Base-by-base conservation (phyloP, 225 moss, liverwort and hornwort species). In the Polytrichum formosum region DNA sequence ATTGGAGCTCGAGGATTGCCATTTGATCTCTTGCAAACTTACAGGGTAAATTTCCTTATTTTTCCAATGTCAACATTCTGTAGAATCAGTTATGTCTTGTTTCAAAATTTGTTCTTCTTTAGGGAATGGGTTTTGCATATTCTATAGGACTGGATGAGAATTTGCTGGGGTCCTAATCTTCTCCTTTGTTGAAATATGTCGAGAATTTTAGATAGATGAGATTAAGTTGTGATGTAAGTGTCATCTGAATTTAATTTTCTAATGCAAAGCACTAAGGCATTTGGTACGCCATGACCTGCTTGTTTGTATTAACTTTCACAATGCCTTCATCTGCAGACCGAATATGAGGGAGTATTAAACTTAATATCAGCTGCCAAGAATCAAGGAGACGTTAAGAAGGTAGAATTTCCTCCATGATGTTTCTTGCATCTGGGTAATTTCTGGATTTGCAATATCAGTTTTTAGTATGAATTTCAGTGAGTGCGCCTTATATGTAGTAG, bases 291-390 rank as follows among this genome's bases (percentile, higher is more conserved):
- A 46, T 46, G 46, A 46, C 13, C 46, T 46, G 13, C 16, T 46
- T 46, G 10, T 46, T 37, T 10, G 46, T 46, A 13, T 10, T 46
- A 4, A 46, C 31, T 58, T 9, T 58, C 21, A 21, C 20, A 0
- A 58, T 58, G 58, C 58, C 58, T 58, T 58, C 20, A 21, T 59
- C 62, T 81, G 69, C 91, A 96, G 94, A 88, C 80, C 1, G 94
- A 94, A 58, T 98, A 85, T 29, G 98, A 98, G 61, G 94, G 98
- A 58, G 98, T 94, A 60, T 63, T 84, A 70, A 98, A 94, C 73
- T 73, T 98, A 16, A 85, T 94, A 54, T 87, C 98, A 28, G 94
- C 94, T 53, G 91, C 98, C 6, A 98, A 90, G 75, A 98, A 98
- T 66, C 80, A 90, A 74, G 92, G 94, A 30, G 88, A 94, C 1